Evolutionary conservation across 306 rosid genomes (phyloP), one percentile per base, ranked within the genome.

Genomic region (Prunus padus): DNA sequence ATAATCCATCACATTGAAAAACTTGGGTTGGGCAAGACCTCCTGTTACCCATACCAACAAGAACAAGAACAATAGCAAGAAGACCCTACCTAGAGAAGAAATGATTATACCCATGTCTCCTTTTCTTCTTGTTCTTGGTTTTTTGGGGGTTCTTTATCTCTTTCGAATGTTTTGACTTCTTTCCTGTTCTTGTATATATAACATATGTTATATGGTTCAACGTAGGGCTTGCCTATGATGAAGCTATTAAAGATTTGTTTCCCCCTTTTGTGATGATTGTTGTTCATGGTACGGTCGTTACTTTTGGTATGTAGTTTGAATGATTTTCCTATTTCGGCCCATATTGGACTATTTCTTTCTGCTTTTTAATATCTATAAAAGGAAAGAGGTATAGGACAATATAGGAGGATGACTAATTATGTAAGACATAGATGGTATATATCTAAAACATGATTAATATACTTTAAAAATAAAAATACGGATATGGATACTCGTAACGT

Each of bases 1-100:
- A 57, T 80, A 84, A 8, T 69, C 14, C 25, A 81, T 33, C 23
- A 77, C 87, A 59, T 80, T 63, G 78, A 80, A 84, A 62, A 73
- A 4, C 33, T 57, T 80, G 18, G 67, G 37, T 26, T 9, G 44
- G 3, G n/a, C 67, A 44, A 25, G 42, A 65, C 59, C 77, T 69
- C 74, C 46, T 54, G 49, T 56, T n/a, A 19, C 49, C 68, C 70
- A 63, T 55, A 65, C 59, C 22, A 84, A 44, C 25, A 80, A 62
- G 65, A 84, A 44, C 25, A 80, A 62, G 65, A 73, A 73, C 28
- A 37, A 15, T 11, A 65, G 5, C 31, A 69, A 76, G 40, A 69
- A 44, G 64, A 63, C 30, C 75, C 26, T 42, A 3, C 54, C 46
- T 67, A 20, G 31, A 68, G 16, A 75, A 28, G 47, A 50, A 70